Evolutionary conservation across 228 moss, liverwort and hornwort genomes (phyloP), one percentile per base, ranked within the genome.

Genomic region (Sphagnum magellanicum): DNA sequence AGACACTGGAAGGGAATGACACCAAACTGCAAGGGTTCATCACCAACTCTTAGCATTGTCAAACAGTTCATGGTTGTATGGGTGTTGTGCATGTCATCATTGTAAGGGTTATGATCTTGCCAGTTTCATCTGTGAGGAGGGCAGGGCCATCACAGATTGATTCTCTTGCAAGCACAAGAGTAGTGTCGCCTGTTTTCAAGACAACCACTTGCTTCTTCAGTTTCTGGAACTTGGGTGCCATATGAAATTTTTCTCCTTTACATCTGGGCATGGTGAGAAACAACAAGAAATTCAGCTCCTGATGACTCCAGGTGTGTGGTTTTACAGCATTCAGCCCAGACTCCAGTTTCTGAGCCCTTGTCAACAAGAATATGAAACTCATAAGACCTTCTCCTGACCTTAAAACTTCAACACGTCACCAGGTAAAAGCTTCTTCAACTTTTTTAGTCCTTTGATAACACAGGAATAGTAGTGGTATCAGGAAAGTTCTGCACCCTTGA

Each of bases 21-120:
- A 48, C 81, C 85, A 16, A 85, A 85, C 52, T 79, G 81, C 61
- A 85, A 76, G 4, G 74, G 53, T 59, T 81, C 85, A 4, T 81
- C 81, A 5, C 72, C 72, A 32, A 32, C 32, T 32, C 4, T 65
- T 63, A 0, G 72, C 81, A 14, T 74, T 47, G 48, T 74, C 70
- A 49, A 81, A 85, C 32, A 81, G 74, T 50, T 72, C 74, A 51
- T 51, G 32, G 32, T 32, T 32, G 32, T 32, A 32, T 32, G 32
- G 32, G 67, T 1, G 81, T 47, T n/a, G 79, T 85, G 77, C 81
- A 79, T 5, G 72, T 76, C 48, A 85, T 81, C 6, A 67, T 64
- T 49, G 85, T 81, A 3, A 79, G 85, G 70, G 62, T 59, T 10
- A 79, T 63, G 50, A 79, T 67, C 58, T 74, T 72, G 16, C 85